Evolutionary conservation across 179 eudicot species (phyloP).

Genomic region (Gypsophila paniculata): DNA sequence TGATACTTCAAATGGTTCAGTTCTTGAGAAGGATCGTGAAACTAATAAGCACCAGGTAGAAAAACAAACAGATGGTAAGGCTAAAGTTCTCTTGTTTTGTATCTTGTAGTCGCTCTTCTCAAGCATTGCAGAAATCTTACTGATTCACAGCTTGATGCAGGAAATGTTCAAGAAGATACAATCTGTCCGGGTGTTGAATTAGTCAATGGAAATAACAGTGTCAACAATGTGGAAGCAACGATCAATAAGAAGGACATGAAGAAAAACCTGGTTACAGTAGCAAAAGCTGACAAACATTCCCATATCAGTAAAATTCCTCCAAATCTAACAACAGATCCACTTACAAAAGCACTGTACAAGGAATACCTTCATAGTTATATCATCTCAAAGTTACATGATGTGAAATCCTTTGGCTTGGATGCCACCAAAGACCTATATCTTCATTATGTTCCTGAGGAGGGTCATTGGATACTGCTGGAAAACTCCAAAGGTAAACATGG

Average conservation of each 20-base stretch:
- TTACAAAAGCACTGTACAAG: slow-evolving; percentile 36
- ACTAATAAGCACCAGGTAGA: slow-evolving; percentile 26
- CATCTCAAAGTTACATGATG: slow-evolving; percentile 38
- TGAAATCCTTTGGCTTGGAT: slow-evolving; percentile 39
- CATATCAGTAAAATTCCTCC: slow-evolving; percentile 26
- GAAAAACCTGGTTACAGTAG: slow-evolving; percentile 22
- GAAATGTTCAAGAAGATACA: slow-evolving; percentile 27
- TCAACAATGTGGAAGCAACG: slow-evolving; percentile 15
- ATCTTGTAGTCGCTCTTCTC: slow-evolving; percentile 16
- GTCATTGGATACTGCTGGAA: slow-evolving; percentile 63
- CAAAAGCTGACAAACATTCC: slow-evolving; percentile 18
- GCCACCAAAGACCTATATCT: slow-evolving; percentile 47
- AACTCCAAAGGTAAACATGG: slow-evolving; percentile 34
- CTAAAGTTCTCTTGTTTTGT: slow-evolving; percentile 13
- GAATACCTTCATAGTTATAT: slow-evolving; percentile 48
- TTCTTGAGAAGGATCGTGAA: slow-evolving; percentile 17
- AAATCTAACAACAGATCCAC: slow-evolving; percentile 32
- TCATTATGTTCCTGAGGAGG: slow-evolving; percentile 71
- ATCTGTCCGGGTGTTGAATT: slow-evolving; percentile 21
- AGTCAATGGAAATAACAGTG: slow-evolving; percentile 20
- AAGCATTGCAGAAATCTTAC: slow-evolving; percentile 24
- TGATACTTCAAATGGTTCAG: slow-evolving; percentile 24
- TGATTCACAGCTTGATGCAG: slow-evolving; percentile 43
- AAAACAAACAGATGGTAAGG: slow-evolving; percentile 28
- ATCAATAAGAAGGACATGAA: slow-evolving; percentile 20